Base-by-base conservation (phyloP, 1,139 yeast genomes). In the Yamadazyma pseudoaaseri region DNA sequence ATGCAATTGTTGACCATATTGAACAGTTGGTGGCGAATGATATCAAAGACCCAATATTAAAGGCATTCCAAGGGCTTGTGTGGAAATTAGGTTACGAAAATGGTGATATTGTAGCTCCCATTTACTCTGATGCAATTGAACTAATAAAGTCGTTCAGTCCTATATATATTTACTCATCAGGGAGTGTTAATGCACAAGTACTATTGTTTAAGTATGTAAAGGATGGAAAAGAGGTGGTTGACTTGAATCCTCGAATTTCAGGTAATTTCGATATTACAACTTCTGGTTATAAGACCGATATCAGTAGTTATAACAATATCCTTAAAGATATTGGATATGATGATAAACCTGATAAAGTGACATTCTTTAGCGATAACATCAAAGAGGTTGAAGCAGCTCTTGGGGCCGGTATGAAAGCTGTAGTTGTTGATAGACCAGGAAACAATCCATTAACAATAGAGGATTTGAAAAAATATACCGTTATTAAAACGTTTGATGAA, bases 261-360 rank as follows among this genome's bases (percentile, higher is more conserved):
- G 95, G 84, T 4, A 89, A 87, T 60, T 90, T 79, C 52, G 97
- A 90, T 57, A 86, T 95, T 26, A 78, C 80, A 30, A 86, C 90
- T 9, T 79, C 90, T 1, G 97, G 97, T 0, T 75, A 67, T 44
- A 90, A 90, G 55, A 67, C 65, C 12, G 82, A 76, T 15, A 27
- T 58, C 0, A 30, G 50, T 5, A 84, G 95, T 6, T 90, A 90
- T 55, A 45, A 34, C 7, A 71, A 56, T 26, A 90, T 90, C 23
- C 53, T 76, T 6, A 39, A 54, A n/a, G 61, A 52, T n/a, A 74
- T 84, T 22, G 69, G 63, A 39, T 35, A 42, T 36, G 14, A 49
- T 8, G 33, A 37, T 6, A 28, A 54, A 1, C 52, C 63, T 0
- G 25, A 41, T 1, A 54, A 64, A 1, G 75, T 81, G 4, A 56